A percentile compares a stretch with the other conserved stretches of the same genome.
Evolutionary conservation across 2,329 filamentous ascomycete genomes (phyloP).

Genomic region (Aspergillus novoparasiticus): DNA sequence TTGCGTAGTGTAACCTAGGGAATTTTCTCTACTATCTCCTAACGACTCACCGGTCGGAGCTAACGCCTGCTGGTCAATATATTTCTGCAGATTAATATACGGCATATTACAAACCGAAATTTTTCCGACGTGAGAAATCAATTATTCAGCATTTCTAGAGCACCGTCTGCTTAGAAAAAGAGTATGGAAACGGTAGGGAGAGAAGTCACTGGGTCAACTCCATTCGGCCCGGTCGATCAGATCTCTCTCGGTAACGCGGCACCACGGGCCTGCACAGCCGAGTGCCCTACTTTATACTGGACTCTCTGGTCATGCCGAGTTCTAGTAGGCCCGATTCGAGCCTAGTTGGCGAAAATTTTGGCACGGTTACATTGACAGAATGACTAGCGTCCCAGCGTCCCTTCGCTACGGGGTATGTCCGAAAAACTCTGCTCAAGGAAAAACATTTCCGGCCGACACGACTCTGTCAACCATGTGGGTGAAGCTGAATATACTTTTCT

Average conservation of each 20-base stretch:
- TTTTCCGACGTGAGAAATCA: neutral
- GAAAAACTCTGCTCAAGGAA: neutral
- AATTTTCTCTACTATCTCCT: neutral
- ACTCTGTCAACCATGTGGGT: slow-evolving; percentile 1
- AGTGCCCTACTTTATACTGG: neutral
- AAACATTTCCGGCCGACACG: neutral
- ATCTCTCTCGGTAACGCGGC: slow-evolving; percentile 13
- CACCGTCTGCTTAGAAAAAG: neutral
- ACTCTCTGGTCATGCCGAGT: neutral
- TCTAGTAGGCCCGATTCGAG: neutral
- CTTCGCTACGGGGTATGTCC: neutral
- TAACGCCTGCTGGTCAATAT: neutral
- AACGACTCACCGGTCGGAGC: neutral
- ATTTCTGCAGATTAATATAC: neutral
- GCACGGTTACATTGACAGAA: neutral
- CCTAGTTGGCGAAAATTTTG: neutral
- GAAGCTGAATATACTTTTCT: slow-evolving; percentile 1
- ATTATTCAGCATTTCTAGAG: neutral
- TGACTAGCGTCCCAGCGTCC: neutral
- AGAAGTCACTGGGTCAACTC: slow-evolving; percentile 10
- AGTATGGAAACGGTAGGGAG: neutral
- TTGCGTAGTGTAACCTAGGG: neutral
- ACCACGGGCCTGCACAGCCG: slow-evolving; percentile 6
- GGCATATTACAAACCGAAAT: neutral
- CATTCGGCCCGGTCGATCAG: slow-evolving; percentile 20